Percentiles rank a stretch among this genome's conserved stretches.
Evolutionary conservation across 345 rosid species (phyloP).

Genomic region (Citropsis articulata): DNA sequence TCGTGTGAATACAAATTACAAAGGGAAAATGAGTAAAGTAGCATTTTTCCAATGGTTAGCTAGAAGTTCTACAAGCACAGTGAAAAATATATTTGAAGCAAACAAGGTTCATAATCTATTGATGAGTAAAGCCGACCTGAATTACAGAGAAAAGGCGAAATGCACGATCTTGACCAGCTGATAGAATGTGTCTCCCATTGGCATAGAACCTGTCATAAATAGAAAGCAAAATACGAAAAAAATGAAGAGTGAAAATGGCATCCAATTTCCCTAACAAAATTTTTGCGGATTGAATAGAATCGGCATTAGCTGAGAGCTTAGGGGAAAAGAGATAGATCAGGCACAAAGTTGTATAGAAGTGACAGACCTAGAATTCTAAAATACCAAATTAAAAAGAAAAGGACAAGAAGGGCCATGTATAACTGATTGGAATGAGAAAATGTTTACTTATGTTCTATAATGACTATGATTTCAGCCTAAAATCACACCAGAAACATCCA

Average conservation of each 20-base stretch:
- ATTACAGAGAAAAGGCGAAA: conserved; percentile 90
- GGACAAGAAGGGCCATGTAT: neutral
- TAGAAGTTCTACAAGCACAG: neutral
- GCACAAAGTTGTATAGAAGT: neutral
- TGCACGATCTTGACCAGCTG: conserved; percentile 98
- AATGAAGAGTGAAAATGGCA: neutral
- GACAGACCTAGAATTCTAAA: neutral
- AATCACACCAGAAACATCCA: neutral
- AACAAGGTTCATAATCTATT: neutral
- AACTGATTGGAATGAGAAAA: neutral
- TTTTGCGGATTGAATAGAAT: neutral
- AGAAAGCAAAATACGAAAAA: conserved; percentile 7
- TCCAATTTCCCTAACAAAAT: neutral
- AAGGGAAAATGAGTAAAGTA: neutral
- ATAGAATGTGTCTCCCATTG: conserved; percentile 93
- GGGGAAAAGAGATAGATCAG: neutral
- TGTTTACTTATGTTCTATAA: neutral
- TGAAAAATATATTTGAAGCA: neutral
- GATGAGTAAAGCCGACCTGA: conserved; percentile 46
- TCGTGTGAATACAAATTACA: neutral
- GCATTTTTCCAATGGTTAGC: neutral
- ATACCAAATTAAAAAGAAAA: neutral
- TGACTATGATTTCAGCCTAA: neutral
- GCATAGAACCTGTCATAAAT: conserved; percentile 75
- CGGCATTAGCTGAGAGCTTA: neutral